These are phyloP conservation scores for Pyricularia grisea DNA, from an alignment of 2,329 filamentous ascomycete species.

Conservation along the genomic window DNA sequence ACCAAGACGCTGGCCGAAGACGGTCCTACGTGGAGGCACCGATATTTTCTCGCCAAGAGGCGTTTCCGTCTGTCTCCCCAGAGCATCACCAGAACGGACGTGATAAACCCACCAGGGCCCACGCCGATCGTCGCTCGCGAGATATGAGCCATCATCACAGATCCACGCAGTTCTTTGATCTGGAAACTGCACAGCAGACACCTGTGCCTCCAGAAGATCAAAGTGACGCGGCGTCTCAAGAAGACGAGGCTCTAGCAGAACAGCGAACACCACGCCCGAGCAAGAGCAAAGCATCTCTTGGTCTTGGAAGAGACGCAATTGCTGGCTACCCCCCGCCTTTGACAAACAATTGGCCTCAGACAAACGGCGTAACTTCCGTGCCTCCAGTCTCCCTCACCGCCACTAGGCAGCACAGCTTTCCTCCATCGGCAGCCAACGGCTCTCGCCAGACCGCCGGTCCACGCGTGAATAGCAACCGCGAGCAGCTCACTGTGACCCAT, in stretches of 20 bases:
- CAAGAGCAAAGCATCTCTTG: background rate
- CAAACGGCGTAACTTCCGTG: background rate
- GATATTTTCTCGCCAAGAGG: constrained; percentile 6
- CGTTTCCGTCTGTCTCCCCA: constrained; percentile 10
- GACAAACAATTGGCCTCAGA: background rate
- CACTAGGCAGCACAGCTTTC: constrained; percentile 1
- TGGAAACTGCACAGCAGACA: constrained; percentile 11
- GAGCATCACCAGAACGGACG: constrained; percentile 14
- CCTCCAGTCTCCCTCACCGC: background rate
- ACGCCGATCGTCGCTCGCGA: constrained; percentile 10
- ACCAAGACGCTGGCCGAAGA: constrained; percentile 14
- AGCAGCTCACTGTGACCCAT: constrained; percentile 10
- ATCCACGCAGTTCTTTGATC: constrained; percentile 16
- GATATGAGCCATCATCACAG: constrained; percentile 16
- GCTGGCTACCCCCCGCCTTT: background rate
- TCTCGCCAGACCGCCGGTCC: constrained; percentile 9
- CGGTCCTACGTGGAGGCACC: constrained; percentile 10
- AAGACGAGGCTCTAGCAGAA: constrained; percentile 16
- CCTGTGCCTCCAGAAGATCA: constrained; percentile 13
- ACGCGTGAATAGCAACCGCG: constrained; percentile 11
- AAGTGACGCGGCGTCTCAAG: constrained; percentile 17
- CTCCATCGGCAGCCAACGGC: background rate
- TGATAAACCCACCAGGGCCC: constrained; percentile 6
- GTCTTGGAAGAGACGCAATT: background rate
- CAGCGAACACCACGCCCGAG: constrained; percentile 15